phyloP scores from a whole-genome alignment of 1,284 basidiomycete genomes.

The Polyporus tsugae region DNA sequence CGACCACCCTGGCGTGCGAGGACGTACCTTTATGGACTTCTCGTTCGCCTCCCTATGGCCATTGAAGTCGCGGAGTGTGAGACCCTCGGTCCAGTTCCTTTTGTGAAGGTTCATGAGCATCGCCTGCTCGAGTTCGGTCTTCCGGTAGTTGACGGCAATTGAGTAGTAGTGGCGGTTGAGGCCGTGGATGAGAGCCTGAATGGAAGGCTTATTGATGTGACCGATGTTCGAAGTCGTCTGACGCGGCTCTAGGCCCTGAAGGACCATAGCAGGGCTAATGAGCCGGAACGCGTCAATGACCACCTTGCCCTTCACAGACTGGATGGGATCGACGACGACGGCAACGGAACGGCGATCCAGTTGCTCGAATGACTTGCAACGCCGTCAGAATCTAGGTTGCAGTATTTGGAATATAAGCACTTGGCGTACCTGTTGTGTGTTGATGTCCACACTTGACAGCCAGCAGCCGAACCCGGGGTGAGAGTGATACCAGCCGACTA shows the following conservation, averaged over 20 bases:
- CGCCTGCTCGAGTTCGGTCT: constrained; percentile 96
- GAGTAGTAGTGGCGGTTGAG: constrained; percentile 97
- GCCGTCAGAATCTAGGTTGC: not conserved
- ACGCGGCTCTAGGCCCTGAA: constrained; percentile 92
- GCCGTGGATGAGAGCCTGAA: constrained; percentile 96
- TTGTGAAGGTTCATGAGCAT: constrained; percentile 99
- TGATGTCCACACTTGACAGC: constrained; percentile 98
- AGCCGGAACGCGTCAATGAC: constrained; percentile 99
- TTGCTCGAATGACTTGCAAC: constrained; percentile 91
- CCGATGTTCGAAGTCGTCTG: constrained; percentile 99
- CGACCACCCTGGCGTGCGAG: constrained; percentile 30
- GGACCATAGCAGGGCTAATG: constrained; percentile 88
- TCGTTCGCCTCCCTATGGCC: constrained; percentile 88
- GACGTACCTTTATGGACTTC: constrained; percentile 85
- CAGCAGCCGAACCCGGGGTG: constrained; percentile 99
- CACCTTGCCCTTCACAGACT: constrained; percentile 98
- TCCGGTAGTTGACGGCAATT: constrained; percentile 95
- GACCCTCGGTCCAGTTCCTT: constrained; percentile 96
- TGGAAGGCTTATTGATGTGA: constrained; percentile 98
- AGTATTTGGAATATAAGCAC: not conserved
- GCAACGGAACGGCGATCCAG: constrained; percentile 96
- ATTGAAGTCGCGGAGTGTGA: constrained; percentile 91
- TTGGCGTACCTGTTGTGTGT: constrained; percentile 88
- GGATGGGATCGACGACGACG: constrained; percentile 98
- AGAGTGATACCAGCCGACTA: constrained; percentile 99